Base-by-base conservation (phyloP, 352 stramenopile genomes). In the Pseudoperonospora humuli region DNA sequence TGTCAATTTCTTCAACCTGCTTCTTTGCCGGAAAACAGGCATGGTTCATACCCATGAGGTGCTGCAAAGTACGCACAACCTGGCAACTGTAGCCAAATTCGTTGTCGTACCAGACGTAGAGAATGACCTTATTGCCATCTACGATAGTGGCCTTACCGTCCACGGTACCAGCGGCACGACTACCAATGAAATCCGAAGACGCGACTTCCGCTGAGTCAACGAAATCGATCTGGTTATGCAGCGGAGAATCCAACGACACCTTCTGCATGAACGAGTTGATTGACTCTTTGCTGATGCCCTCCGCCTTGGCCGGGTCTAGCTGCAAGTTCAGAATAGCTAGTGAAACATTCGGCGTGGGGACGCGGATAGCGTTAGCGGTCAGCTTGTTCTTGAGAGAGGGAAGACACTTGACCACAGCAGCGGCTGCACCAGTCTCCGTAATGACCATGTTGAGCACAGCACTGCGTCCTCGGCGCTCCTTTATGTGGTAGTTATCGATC, bases 341-440 rank as follows among this genome's bases (percentile, higher is more conserved):
- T 38, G 95, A 98, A 14, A 98, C 96, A 70, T 99, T 96, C 40
- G 96, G 95, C 61, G 95, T 98, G 28, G 96, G 96, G 21, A 98
- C 95, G 62, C 96, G 95, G 75, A 99, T 98, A 46, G 96, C 93
- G 67, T 98, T 98, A 55, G 93, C 96, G 45, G 95, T 99, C 32
- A 99, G 79, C 80, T 98, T 98, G 78, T 91, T 89, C 61, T 96
- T 73, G 38, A 99, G 86, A 23, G 70, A 86, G 40, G 96, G 95
- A 7, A 97, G 72, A 48, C 88, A 92, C 68, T 88, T 88, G 46
- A 79, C 67, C n/a, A 95, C 81, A 38, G 83, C 83, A 1, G 70
- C 70, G 6, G 75, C 83, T 4, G 83, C 83, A 19, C 83, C 83
- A 0, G 83, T 95, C 63, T 93, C 80, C 0, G 83, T 92, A 56